Percentiles rank a stretch among this genome's conserved stretches.
Conservation (phyloP, 768 basidiomycete genomes). For the Psilocybe azurescens region DNA sequence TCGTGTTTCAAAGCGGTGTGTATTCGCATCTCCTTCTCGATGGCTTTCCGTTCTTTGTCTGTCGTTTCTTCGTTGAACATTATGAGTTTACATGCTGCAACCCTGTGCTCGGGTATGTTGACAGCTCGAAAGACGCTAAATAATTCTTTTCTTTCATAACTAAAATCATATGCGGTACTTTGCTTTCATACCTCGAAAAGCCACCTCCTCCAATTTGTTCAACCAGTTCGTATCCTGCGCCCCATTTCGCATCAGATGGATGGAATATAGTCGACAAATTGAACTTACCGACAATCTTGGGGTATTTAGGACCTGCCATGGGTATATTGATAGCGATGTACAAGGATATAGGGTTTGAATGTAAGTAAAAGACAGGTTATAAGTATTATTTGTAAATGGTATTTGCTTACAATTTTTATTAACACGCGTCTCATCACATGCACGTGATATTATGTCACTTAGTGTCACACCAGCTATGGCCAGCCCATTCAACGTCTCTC, state of each 20-base stretch:
- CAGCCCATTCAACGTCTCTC: background rate
- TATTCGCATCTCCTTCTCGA: conserved; percentile 93
- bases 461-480: background rate
- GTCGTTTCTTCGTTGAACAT: conserved; percentile 65
- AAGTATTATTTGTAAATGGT: background rate
- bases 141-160: background rate
- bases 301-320: conserved; percentile 40
- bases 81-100: conserved; percentile 91
- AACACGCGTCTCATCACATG: background rate
- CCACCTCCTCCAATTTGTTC: conserved; percentile 87
- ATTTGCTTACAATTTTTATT: background rate
- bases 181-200: conserved; percentile 74
- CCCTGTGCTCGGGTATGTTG: conserved; percentile 62
- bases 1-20: conserved; percentile 80
- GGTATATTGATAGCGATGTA: background rate
- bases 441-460: conserved; percentile 2
- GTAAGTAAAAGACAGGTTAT: background rate
- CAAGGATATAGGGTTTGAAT: background rate
- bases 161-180: background rate
- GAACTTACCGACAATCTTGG: conserved; percentile 45
- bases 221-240: conserved; percentile 69
- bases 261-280: background rate
- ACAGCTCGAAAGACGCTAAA: conserved; percentile 84
- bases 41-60: conserved; percentile 72
- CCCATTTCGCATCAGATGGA: background rate